These are phyloP conservation scores for Trichoderma brevicompactum DNA, from an alignment of 2,329 filamentous ascomycete genomes.

Conservation along the genomic window DNA sequence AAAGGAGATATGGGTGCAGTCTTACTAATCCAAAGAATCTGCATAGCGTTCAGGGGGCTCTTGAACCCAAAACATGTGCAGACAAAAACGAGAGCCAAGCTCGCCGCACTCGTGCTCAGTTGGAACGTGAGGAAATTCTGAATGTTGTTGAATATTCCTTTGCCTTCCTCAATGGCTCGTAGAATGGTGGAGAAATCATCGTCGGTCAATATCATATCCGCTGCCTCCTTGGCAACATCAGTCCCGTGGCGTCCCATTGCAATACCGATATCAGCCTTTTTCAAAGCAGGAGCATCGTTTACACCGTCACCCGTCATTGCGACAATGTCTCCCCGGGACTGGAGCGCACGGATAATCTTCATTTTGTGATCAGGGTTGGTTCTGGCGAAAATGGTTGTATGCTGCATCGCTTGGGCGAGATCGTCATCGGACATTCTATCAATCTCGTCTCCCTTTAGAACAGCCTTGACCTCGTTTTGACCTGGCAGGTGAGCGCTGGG, in stretches of 20 bases:
- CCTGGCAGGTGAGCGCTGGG: constrained; percentile 57
- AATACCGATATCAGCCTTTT: constrained; percentile 97
- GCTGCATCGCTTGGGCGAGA: constrained; percentile 80
- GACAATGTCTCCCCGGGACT: constrained; percentile 91
- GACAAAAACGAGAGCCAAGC: constrained; percentile 85
- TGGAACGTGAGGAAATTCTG: constrained; percentile 99
- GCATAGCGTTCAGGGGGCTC: constrained; percentile 97
- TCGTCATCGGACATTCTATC: constrained; percentile 88
- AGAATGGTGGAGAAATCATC: constrained; percentile 92
- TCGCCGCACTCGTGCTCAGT: constrained; percentile 93
- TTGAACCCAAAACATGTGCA: constrained; percentile 93
- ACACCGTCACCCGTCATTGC: constrained; percentile 99
- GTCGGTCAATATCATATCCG: constrained; percentile 91
- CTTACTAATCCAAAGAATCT: constrained; percentile 99
- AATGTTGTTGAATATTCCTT: constrained; percentile 99
- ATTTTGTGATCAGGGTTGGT: constrained; percentile 98
- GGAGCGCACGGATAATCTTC: constrained; percentile 91
- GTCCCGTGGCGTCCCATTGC: constrained; percentile 95
- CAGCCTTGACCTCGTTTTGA: constrained; percentile 67
- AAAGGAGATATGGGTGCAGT: constrained; percentile 33
- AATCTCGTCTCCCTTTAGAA: constrained; percentile 88
- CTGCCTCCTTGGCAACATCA: constrained; percentile 93
- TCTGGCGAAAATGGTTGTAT: constrained; percentile 92
- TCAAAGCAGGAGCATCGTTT: constrained; percentile 94
- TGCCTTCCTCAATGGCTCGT: constrained; percentile 95